These are phyloP conservation scores for Mycena galericulata DNA, from an alignment of 768 basidiomycete genomes.

Conservation along the genomic window DNA sequence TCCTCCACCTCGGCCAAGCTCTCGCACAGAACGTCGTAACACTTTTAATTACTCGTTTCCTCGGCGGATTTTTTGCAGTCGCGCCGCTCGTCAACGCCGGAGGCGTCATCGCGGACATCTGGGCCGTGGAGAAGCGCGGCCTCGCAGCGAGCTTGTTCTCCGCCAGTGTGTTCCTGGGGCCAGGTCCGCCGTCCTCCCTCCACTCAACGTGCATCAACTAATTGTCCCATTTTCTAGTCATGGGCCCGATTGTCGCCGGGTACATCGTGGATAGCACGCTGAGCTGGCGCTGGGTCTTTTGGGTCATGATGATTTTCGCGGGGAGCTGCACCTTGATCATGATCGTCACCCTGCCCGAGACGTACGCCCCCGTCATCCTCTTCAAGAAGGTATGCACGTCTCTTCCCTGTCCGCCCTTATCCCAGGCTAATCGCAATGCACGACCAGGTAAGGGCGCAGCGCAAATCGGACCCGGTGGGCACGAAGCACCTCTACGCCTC, in stretches of 20 bases:
- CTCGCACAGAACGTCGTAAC: conserved; percentile 70
- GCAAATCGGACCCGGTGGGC: conserved; percentile 60
- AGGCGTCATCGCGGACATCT: conserved; percentile 70
- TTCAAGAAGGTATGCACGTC: conserved; percentile 54
- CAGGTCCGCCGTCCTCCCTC: conserved; percentile 33
- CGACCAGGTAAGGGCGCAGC: conserved; percentile 59
- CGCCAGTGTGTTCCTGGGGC: conserved; percentile 72
- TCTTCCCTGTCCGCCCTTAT: too few relatives aligned
- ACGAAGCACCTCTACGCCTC: conserved; percentile 63
- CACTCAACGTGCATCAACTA: too few relatives aligned
- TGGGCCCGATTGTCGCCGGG: conserved; percentile 74
- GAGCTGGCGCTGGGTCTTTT: conserved; percentile 77
- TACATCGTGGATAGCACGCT: conserved; percentile 62
- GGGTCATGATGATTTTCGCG: conserved; percentile 77
- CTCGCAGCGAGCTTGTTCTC: conserved; percentile 69
- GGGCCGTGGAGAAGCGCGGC: conserved; percentile 63
- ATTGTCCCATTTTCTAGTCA: conserved; percentile 39
- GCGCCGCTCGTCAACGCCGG: conserved; percentile 70
- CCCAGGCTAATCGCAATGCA: too few relatives aligned
- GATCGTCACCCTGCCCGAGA: conserved; percentile 69
- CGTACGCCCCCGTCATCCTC: conserved; percentile 73
- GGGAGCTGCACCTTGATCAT: conserved; percentile 60
- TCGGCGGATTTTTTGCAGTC: conserved; percentile 72
- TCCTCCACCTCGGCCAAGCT: conserved; percentile 71
- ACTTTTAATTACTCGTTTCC: conserved; percentile 68